These are phyloP conservation scores for Tetrahymena thermophila DNA, from an alignment of 73 alveolate genomes.

Conservation along the genomic window DNA sequence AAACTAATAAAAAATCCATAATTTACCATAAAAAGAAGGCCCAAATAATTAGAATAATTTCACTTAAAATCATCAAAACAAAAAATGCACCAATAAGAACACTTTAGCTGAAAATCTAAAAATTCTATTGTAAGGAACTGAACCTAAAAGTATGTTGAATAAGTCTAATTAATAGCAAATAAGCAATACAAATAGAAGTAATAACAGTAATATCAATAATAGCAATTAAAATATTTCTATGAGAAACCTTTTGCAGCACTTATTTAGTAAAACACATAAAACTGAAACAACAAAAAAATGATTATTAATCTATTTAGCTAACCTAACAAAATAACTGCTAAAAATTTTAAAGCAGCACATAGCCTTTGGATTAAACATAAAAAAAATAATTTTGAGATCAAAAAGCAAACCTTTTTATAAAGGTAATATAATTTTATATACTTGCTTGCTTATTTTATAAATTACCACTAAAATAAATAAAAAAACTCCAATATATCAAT, in stretches of 20 bases:
- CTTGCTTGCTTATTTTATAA: background rate
- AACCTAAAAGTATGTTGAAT: background rate
- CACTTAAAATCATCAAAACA: background rate
- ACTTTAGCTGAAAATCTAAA: background rate
- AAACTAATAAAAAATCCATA: too few relatives aligned
- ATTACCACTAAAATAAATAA: background rate
- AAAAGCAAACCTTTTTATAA: background rate
- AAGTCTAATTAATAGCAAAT: background rate
- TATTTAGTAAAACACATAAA: background rate
- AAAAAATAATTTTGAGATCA: too few relatives aligned
- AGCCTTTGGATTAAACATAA: background rate
- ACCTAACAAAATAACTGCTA: too few relatives aligned
- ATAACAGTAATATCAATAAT: background rate
- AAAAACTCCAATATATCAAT: background rate
- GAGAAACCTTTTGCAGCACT: background rate
- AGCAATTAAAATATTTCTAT: background rate
- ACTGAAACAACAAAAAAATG: background rate
- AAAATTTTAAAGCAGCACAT: too few relatives aligned
- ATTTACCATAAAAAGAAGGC: background rate
- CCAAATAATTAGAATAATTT: background rate
- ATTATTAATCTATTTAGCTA: too few relatives aligned
- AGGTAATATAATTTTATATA: background rate
- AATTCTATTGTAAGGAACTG: background rate
- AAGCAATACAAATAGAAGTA: background rate
- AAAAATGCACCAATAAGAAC: background rate